Conservation (phyloP, 257 asterid species). For the Forsythia suspensa region DNA sequence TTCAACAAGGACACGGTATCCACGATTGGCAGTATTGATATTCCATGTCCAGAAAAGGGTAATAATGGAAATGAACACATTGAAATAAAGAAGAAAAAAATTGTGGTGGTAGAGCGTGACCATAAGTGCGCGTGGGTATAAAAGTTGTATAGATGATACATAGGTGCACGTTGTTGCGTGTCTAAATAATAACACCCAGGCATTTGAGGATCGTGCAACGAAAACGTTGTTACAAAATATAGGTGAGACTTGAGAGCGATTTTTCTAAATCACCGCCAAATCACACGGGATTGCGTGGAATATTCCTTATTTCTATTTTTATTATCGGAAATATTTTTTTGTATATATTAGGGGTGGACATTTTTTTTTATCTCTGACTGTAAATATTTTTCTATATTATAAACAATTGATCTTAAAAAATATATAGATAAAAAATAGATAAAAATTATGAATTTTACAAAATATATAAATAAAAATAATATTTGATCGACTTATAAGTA, state of each 20-base stretch:
- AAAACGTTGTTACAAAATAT: background rate
- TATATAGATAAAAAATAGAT: too few species aligned
- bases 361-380: too few species aligned
- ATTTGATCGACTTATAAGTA: too few species aligned
- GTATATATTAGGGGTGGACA: too few species aligned
- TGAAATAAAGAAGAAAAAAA: background rate
- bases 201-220: conserved; percentile 29
- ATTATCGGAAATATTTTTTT: too few species aligned
- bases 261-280: conserved; percentile 29
- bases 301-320: background rate
- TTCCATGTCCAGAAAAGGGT: conserved; percentile 3
- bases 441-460: too few species aligned
- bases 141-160: background rate
- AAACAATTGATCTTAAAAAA: too few species aligned
- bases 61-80: background rate
- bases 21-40: conserved; percentile 2
- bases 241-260: background rate
- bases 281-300: conserved; percentile 21
- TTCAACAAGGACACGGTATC: background rate
- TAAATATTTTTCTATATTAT: too few species aligned
- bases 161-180: conserved; percentile 25
- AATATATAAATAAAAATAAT: too few species aligned
- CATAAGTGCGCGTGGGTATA: background rate
- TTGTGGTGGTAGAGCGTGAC: background rate
- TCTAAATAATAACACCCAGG: conserved; percentile 7